phyloP scores from a whole-genome alignment of 106 monocot genomes.

The Chionographis japonica region DNA sequence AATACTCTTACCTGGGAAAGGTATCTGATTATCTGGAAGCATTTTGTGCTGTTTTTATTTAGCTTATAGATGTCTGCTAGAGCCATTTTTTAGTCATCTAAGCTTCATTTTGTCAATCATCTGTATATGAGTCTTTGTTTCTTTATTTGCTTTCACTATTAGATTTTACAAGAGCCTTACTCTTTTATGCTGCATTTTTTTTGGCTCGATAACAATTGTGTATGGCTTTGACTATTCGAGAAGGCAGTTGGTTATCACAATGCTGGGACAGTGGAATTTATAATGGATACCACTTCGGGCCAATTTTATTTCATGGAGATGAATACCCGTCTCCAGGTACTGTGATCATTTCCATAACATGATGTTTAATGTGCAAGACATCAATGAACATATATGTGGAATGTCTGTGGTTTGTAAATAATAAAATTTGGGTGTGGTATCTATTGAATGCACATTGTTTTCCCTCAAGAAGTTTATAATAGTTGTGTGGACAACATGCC shows the following conservation, averaged over 20 bases:
- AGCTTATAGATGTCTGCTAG: neutral
- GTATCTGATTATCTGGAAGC: too few species aligned
- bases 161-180: neutral
- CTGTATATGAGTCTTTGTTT: neutral
- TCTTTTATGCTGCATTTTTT: constrained; percentile 1
- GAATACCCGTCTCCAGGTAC: constrained; percentile 99
- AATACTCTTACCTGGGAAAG: too few species aligned
- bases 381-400: neutral
- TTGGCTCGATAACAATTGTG: constrained; percentile 13
- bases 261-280: constrained; percentile 99
- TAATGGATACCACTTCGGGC: constrained; percentile 81
- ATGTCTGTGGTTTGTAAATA: neutral
- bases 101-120: neutral
- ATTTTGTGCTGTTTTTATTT: too few species aligned
- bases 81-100: too few species aligned
- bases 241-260: constrained; percentile 98
- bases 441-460: too few species aligned
- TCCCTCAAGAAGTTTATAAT: neutral
- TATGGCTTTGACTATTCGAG: constrained; percentile 44
- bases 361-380: neutral
- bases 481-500: too few species aligned
- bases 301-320: constrained; percentile 99
- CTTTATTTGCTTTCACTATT: neutral
- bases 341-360: too few species aligned
- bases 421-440: too few species aligned